Conservation (phyloP, 441 rosid species). For the Flueggea neowawraea region DNA sequence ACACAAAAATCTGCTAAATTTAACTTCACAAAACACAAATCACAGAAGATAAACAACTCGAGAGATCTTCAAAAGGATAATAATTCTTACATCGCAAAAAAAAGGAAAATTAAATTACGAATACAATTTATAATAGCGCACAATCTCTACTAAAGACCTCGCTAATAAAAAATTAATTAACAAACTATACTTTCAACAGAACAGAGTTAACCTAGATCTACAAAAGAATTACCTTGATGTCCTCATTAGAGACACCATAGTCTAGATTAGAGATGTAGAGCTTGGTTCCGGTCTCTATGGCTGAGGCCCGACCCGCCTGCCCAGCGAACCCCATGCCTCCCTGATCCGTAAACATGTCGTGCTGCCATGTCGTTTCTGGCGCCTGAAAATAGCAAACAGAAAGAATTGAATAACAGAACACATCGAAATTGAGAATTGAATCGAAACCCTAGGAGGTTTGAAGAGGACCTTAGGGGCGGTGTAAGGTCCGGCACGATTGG, state of each 20-base stretch:
- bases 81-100: too few relatives aligned
- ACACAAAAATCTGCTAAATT: too few relatives aligned
- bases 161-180: too few relatives aligned
- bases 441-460: conserved; percentile 9
- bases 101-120: background rate
- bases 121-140: background rate
- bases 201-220: background rate
- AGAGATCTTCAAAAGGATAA: too few relatives aligned
- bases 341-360: conserved; percentile 72
- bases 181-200: background rate
- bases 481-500: conserved; percentile 67
- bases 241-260: conserved; percentile 91
- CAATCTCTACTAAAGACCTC: too few relatives aligned
- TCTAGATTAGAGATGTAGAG: conserved; percentile 88
- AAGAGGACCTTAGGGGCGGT: conserved; percentile 46
- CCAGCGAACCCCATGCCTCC: conserved; percentile 29
- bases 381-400: conserved; percentile 42
- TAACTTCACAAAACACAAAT: too few relatives aligned
- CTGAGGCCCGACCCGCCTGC: conserved; percentile 49
- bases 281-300: conserved; percentile 92
- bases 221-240: conserved; percentile 55
- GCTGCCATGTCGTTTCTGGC: conserved; percentile 86
- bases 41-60: too few relatives aligned
- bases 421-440: background rate
- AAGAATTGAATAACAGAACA: background rate